Conservation (phyloP, 345 rosid species). For the Eucalyptus pumila region DNA sequence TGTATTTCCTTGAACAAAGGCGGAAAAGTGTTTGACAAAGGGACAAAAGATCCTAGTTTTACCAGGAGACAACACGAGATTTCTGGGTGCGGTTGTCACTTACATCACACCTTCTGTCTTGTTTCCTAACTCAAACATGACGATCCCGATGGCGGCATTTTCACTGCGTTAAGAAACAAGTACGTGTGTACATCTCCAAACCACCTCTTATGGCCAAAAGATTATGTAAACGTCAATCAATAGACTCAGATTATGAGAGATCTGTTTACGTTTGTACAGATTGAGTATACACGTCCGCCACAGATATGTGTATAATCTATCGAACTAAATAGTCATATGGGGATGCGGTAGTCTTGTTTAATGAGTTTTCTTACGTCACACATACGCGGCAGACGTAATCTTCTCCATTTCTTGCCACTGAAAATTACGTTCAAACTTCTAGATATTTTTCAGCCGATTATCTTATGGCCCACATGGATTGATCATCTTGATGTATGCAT, state of each 20-base stretch:
- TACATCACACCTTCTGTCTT: not conserved
- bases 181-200: not conserved
- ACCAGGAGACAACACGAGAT: not conserved
- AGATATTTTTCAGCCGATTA: not conserved
- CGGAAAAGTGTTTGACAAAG: not conserved
- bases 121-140: not conserved
- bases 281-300: not conserved
- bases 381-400: not conserved
- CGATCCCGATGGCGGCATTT: not conserved
- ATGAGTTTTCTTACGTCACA: not conserved
- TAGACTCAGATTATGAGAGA: not conserved
- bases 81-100: not conserved
- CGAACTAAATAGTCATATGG: not conserved
- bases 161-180: not conserved
- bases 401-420: not conserved
- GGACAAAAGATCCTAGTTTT: not conserved
- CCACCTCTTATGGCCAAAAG: not conserved
- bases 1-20: not conserved
- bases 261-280: not conserved
- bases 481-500: not conserved
- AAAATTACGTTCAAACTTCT: not conserved
- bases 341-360: not conserved
- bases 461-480: not conserved
- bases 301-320: not conserved
- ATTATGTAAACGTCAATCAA: not conserved